Base-by-base conservation (phyloP, 768 basidiomycete species). In the Mrakia frigida region DNA sequence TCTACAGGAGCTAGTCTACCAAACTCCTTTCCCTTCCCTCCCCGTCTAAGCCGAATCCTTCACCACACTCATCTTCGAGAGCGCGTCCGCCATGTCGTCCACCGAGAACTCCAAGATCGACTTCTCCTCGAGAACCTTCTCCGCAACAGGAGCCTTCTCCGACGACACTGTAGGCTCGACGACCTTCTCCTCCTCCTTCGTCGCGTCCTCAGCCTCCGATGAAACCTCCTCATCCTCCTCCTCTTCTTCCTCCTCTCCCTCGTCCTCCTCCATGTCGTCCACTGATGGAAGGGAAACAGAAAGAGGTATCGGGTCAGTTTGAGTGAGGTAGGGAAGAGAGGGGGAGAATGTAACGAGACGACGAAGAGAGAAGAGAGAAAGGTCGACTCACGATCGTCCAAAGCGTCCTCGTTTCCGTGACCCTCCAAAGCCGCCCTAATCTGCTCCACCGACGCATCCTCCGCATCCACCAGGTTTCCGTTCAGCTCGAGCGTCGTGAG, bases 401-500 rank as follows among this genome's bases (percentile, higher is more conserved):
- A 88, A 33, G 92, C 92, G 0, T 95, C 93, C n/a, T 92, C 92
- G 74, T 94, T 79, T 0, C 83, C 85, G 76, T 85, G 82, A 23
- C 81, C 75, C 33, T 77, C 83, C 74, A 87, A 77, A 39, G 86
- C 86, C 74, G 82, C 84, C 76, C 80, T 82, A 50, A 87, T 78
- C 77, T 84, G 82, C 75, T 83, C 83, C 33, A 85, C 84, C 80
- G 84, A 85, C 72, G 86, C 86, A 78, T 86, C 86, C 72, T 86
- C 85, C 21, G 83, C 83, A 50, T 84, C 83, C 69, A 84, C 86
- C 41, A 83, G 81, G 80, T 87, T 98, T 85, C 92, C 93, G 81
- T 96, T 94, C 77, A 98, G 81, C 82, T 98, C 96, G 72, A 98
- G 83, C 73, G 83, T 85, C 84, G 85, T 89, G 61, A 99, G 83